Evolutionary conservation across 2,329 filamentous ascomycete genomes (phyloP).

Genomic region (Colletotrichum navitas): DNA sequence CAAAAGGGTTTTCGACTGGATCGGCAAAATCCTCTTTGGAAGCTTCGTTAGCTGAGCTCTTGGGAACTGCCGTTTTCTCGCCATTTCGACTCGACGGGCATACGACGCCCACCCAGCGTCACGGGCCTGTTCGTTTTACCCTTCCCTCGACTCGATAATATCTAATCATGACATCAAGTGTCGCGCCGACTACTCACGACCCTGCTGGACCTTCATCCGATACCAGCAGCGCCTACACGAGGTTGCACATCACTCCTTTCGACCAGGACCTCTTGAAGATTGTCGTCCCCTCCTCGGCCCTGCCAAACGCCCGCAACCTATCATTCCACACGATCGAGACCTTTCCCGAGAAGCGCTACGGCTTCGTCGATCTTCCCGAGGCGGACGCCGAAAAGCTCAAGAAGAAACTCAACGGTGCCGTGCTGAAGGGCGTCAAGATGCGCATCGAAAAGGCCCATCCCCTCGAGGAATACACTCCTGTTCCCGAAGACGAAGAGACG

Average conservation of each 20-base stretch:
- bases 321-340: conserved; percentile 90
- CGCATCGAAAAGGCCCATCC: conserved; percentile 85
- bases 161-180: conserved; percentile 31
- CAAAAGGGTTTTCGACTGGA: conserved; percentile 41
- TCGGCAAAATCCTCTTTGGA: conserved; percentile 36
- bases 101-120: conserved; percentile 25
- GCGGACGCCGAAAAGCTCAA: conserved; percentile 91
- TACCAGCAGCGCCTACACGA: conserved; percentile 54
- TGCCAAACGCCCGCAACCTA: conserved; percentile 78
- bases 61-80: conserved; percentile 14
- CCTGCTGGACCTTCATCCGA: conserved; percentile 31
- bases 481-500: conserved; percentile 50
- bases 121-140: not conserved
- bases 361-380: conserved; percentile 85
- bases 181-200: conserved; percentile 6
- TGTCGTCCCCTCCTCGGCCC: conserved; percentile 77
- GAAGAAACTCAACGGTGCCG: conserved; percentile 89
- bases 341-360: conserved; percentile 91
- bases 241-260: conserved; percentile 91
- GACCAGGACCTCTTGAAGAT: conserved; percentile 79
- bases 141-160: conserved; percentile 17
- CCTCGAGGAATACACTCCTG: conserved; percentile 62
- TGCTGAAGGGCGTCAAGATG: conserved; percentile 87
- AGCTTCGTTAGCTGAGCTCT: conserved; percentile 13
- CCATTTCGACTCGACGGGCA: conserved; percentile 27